Evolutionary conservation across 2,329 filamentous ascomycete species (phyloP).

Genomic region (Colletotrichum orchidophilum): DNA sequence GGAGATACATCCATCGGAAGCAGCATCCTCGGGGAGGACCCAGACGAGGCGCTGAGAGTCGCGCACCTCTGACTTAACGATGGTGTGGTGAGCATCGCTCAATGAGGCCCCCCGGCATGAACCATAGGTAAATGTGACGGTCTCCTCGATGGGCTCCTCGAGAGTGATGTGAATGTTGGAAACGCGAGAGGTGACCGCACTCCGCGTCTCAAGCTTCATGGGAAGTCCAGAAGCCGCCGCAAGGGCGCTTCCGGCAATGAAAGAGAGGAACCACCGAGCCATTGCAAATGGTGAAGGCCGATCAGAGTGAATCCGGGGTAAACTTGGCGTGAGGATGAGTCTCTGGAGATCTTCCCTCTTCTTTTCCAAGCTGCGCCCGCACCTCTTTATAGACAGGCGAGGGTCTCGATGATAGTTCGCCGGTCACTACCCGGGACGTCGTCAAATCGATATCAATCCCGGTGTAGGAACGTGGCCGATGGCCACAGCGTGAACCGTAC

Average conservation of each 20-base stretch:
- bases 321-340: constrained; percentile 12
- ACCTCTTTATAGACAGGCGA: constrained; percentile 12
- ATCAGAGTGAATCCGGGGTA: constrained; percentile 4
- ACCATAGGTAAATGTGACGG: constrained; percentile 38
- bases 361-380: neutral
- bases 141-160: constrained; percentile 32
- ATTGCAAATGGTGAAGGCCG: constrained; percentile 10
- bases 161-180: constrained; percentile 42
- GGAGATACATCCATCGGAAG: constrained; percentile 49
- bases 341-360: neutral
- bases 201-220: constrained; percentile 46
- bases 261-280: constrained; percentile 31
- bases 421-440: neutral
- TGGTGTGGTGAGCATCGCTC: constrained; percentile 35
- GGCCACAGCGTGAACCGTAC: neutral
- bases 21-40: constrained; percentile 37
- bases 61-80: constrained; percentile 32
- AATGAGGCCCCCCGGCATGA: constrained; percentile 32
- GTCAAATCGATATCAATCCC: neutral
- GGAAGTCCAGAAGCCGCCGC: constrained; percentile 37
- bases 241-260: constrained; percentile 28
- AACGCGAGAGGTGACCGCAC: constrained; percentile 44
- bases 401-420: neutral
- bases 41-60: constrained; percentile 39
- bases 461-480: neutral